Evolutionary conservation across 345 rosid genomes (phyloP).

Genomic region (Eucalyptus guilfoylei): DNA sequence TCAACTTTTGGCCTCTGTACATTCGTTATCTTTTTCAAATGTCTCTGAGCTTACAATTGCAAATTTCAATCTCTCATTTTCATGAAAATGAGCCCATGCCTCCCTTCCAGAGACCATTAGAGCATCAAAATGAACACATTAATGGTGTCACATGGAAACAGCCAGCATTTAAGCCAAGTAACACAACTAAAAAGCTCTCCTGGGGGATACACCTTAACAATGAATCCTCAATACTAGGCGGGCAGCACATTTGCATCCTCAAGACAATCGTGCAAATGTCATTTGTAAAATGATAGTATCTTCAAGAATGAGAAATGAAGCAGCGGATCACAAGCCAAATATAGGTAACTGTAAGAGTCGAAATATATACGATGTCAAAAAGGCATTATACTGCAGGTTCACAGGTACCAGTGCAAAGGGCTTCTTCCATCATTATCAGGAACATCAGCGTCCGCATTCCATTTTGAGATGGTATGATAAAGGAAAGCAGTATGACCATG

Average conservation of each 20-base stretch:
- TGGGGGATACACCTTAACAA: neutral
- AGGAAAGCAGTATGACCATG: conserved; percentile 97
- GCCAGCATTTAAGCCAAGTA: neutral
- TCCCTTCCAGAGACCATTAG: neutral
- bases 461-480: conserved; percentile 77
- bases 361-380: neutral
- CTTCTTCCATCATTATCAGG: conserved; percentile 95
- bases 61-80: neutral
- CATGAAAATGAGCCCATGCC: neutral
- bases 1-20: neutral
- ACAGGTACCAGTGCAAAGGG: conserved; percentile 87
- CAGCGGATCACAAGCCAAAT: neutral
- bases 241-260: neutral
- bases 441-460: conserved; percentile 95
- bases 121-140: neutral
- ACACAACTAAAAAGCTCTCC: neutral
- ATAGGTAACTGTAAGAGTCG: neutral
- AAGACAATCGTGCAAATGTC: neutral
- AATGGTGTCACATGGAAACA: neutral
- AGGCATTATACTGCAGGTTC: neutral
- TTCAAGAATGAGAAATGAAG: neutral
- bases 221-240: neutral
- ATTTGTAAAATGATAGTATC: neutral
- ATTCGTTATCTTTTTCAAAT: neutral
- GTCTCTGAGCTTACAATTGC: neutral